Evolutionary conservation across 495 filamentous ascomycete genomes (phyloP), one percentile per base, ranked within the genome.

Genomic region (Aspergillus saccharolyticus): DNA sequence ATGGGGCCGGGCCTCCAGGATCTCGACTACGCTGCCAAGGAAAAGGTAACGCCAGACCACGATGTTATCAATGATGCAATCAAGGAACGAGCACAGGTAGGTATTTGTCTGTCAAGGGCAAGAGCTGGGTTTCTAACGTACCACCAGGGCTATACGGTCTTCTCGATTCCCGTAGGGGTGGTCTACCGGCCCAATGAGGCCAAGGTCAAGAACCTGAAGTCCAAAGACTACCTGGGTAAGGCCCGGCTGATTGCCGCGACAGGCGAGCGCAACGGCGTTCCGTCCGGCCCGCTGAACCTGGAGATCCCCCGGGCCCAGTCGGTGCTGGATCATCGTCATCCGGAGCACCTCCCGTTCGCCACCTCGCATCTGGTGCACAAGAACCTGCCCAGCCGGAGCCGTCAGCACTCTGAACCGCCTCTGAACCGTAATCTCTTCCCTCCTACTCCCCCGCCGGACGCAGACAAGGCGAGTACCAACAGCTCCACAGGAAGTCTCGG

Each of bases 11-110:
- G 94, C 53, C 85, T 99, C 83, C 84, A 89, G 71, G 94, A 99
- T 79, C 76, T 99, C 51, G 81, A 85, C 49, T 96, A 86, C 71
- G 94, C 94, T 4, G 88, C 88, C n/a, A 91, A 95, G 71, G 94
- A 99, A 75, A 97, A 96, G 75, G 86, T 91, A 44, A 91, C 93
- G 1, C 84, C 91, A 45, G 92, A 96, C 59, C 94, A 99, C 72
- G 89, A 91, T 70, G 94, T 99, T 56, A 99, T 99, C 67, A 89
- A 99, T 62, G 94, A 99, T 66, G 94, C 94, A 1, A 96, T 99
- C 60, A 77, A 76, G 57, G 95, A 97, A 69, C 84, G 91, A 65
- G 95, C 95, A 53, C 91, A 97, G 78, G 91, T 95, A 80, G 45
- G 80, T 66, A 19, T 39, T 46, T 15, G 16, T 21, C 24, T 12